Conservation (phyloP, 805 yeast genomes). For the Wickerhamiella cacticola region DNA sequence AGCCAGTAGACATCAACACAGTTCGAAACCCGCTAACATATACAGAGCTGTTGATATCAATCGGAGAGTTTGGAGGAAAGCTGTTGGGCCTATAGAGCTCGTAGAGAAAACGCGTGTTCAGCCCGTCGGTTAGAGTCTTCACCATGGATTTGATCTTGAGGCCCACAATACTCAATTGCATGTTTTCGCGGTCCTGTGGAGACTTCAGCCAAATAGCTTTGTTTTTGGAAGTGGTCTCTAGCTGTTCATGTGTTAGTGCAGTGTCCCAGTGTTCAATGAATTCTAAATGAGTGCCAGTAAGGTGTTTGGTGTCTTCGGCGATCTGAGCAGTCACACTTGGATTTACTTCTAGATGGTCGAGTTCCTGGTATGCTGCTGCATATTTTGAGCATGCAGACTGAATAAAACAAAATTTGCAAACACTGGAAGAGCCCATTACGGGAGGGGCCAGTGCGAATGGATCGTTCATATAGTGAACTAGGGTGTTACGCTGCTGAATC, state of each 20-base stretch:
- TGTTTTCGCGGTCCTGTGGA: conserved; percentile 46
- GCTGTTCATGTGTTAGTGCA: conserved; percentile 62
- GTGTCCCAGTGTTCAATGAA: conserved; percentile 68
- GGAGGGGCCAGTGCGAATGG: conserved; percentile 37
- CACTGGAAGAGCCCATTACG: conserved; percentile 35
- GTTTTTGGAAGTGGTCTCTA: conserved; percentile 38
- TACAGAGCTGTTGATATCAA: conserved; percentile 6
- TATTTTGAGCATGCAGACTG: conserved; percentile 23
- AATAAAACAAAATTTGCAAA: conserved; percentile 24
- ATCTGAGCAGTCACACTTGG: conserved; percentile 18
- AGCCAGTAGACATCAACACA: conserved; percentile 7
- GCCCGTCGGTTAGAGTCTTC: conserved; percentile 5
- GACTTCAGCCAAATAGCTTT: conserved; percentile 61
- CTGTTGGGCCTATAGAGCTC: neutral
- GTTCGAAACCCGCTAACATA: conserved; percentile 1
- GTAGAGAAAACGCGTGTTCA: conserved; percentile 1
- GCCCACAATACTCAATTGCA: conserved; percentile 48
- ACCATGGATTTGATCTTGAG: conserved; percentile 32
- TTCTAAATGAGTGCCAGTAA: conserved; percentile 35
- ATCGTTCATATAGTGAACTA: conserved; percentile 48
- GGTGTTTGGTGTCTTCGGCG: conserved; percentile 37
- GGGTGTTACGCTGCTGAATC: conserved; percentile 56
- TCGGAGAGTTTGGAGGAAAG: conserved; percentile 5
- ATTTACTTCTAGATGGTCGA: neutral
- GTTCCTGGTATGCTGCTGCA: conserved; percentile 18